These are phyloP conservation scores for Globisporangium camurandrum DNA, from an alignment of 352 stramenopile species.

Conservation along the genomic window DNA sequence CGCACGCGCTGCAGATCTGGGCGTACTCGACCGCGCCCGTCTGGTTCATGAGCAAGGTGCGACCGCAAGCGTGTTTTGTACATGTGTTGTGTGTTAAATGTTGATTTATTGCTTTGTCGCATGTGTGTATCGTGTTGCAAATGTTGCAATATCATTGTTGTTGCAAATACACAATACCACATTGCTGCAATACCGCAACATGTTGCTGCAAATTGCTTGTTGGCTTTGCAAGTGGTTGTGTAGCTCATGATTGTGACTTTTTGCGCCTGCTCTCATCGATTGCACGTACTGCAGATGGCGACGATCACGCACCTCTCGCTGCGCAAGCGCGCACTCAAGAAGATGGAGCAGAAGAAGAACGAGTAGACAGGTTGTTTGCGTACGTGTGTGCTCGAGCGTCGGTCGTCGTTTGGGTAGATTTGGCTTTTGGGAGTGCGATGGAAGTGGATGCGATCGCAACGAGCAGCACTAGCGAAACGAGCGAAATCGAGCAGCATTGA, in stretches of 20 bases:
- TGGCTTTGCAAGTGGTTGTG: neutral
- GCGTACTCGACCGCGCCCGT: slow-evolving; percentile 86
- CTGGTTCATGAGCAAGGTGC: slow-evolving; percentile 76
- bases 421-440: too few species aligned
- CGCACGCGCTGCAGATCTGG: slow-evolving; percentile 95
- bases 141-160: too few species aligned
- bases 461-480: too few species aligned
- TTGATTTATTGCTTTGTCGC: neutral
- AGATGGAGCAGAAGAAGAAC: slow-evolving; percentile 81
- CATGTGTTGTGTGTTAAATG: slow-evolving; percentile 9
- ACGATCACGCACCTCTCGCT: slow-evolving; percentile 76
- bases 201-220: neutral
- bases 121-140: too few species aligned
- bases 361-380: too few species aligned
- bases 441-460: too few species aligned
- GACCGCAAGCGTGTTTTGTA: slow-evolving; percentile 21
- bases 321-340: slow-evolving; percentile 83
- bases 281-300: too few species aligned
- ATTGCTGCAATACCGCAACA: too few species aligned
- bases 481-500: too few species aligned
- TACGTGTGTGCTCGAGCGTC: too few species aligned
- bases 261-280: neutral
- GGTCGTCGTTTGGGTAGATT: too few species aligned
- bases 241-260: neutral
- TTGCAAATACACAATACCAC: too few species aligned